Conservation (phyloP, 208 protist species). For the Blastocrithidia nonstop region DNA sequence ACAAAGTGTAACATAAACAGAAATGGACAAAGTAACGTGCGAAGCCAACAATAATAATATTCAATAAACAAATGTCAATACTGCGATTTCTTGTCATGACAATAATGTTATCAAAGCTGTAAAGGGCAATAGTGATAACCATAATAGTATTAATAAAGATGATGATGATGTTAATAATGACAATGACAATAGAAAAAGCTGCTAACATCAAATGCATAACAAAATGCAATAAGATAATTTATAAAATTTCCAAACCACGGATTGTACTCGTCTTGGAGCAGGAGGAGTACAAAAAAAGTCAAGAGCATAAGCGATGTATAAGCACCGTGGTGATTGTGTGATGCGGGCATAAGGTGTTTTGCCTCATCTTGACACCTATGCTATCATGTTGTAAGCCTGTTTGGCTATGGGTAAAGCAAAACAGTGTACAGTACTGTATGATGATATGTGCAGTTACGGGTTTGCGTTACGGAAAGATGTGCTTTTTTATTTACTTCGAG, state of each 20-base stretch:
- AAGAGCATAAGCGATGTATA: conserved; percentile 28
- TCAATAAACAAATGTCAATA: too few relatives aligned
- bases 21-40: too few relatives aligned
- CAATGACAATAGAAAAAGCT: background rate
- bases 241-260: too few relatives aligned
- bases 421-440: conserved; percentile 25
- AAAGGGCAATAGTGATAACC: background rate
- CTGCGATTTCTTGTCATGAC: too few relatives aligned
- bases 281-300: conserved; percentile 29
- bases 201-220: background rate
- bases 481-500: conserved; percentile 2
- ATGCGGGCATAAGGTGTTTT: conserved; percentile 11
- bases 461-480: background rate
- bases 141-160: background rate
- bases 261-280: too few relatives aligned
- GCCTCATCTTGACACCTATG: conserved; percentile 61
- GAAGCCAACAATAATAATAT: too few relatives aligned
- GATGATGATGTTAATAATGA: background rate
- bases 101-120: too few relatives aligned
- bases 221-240: background rate
- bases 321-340: too few relatives aligned
- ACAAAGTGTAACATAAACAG: too few relatives aligned
- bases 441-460: conserved; percentile 11
- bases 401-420: conserved; percentile 16
- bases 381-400: conserved; percentile 40